Base-by-base conservation (phyloP, 2,329 filamentous ascomycete species). In the Colletotrichum spaethianum region DNA sequence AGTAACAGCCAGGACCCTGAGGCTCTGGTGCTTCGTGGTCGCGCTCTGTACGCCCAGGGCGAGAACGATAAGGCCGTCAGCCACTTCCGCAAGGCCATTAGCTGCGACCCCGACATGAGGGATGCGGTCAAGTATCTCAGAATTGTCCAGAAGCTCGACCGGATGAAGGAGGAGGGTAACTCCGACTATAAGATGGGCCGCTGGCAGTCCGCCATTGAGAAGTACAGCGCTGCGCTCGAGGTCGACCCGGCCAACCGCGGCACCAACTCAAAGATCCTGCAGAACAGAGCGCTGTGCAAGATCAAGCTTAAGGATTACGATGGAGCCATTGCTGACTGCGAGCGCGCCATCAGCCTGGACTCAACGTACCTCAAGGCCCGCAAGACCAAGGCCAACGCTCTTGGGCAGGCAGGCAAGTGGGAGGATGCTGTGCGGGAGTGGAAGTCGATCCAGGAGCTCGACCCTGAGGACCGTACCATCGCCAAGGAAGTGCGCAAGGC, bases 21-120 rank as follows among this genome's bases (percentile, higher is more conserved):
- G 83, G 96, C 96, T 1, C 86, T 99, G 74, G 94, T 98, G 7
- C 89, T 99, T 63, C 91, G 96, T 59, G 96, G 96, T 31, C 91
- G 95, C 74, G 93, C 94, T 20, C 88, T 98, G 61, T 98, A 98
- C 78, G 92, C 92, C 4, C 94, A 96, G 80, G 96, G 96, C 38
- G 96, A 99, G 76, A 98, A 98, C 78, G 94, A 97, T 2, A 97
- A 98, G 87, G 96, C 96, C 1, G 89, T 98, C 53, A 93, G 96
- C 80, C 94, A 97, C 81, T 96, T 98, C 85, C 91, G 94, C 75
- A 94, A 96, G 84, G 96, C 96, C 26, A 85, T 98, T 67, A 93
- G 89, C 80, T 94, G 95, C 81, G 96, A 98, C 77, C 96, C 96
- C 11, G 96, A 99, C 82, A 96, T 93, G 85, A 92, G 91, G 77